A percentile compares a stretch with the other conserved stretches of the same genome.
Conservation (phyloP, 1,284 basidiomycete genomes). For the Laetiporus sulphureus region DNA sequence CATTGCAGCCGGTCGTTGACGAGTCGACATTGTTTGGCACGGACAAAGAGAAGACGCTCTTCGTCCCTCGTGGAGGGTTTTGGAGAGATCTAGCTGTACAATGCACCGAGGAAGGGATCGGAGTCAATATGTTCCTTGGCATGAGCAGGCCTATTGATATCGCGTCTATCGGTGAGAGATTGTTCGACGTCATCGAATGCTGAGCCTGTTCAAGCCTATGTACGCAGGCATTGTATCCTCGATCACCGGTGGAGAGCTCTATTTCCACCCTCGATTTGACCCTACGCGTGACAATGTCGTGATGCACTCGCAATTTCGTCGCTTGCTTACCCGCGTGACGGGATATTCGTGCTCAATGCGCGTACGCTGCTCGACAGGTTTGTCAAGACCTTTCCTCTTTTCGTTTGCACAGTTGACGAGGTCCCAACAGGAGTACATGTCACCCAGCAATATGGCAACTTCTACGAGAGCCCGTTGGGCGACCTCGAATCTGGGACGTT, state of each 20-base stretch:
- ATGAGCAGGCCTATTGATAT: constrained; percentile 83
- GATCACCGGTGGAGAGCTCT: constrained; percentile 88
- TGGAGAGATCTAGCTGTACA: constrained; percentile 87
- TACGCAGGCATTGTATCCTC: constrained; percentile 56
- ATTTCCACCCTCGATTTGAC: constrained; percentile 89
- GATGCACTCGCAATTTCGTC: constrained; percentile 68
- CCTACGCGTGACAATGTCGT: constrained; percentile 61
- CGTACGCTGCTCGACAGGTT: constrained; percentile 85
- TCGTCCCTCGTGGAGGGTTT: constrained; percentile 64
- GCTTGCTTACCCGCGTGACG: constrained; percentile 67
- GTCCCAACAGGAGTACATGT: constrained; percentile 59
- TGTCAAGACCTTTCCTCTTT: constrained; percentile 7
- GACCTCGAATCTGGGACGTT: constrained; percentile 81
- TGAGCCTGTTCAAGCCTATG: not conserved
- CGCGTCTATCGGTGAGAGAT: constrained; percentile 70
- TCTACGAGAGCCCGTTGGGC: constrained; percentile 68
- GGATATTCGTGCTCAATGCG: constrained; percentile 81
- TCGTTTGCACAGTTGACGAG: constrained; percentile 8
- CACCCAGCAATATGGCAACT: constrained; percentile 74
- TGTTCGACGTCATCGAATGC: not conserved
- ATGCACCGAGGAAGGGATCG: constrained; percentile 85
- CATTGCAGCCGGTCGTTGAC: constrained; percentile 45
- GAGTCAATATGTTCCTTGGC: constrained; percentile 87
- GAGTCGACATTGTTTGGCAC: constrained; percentile 81
- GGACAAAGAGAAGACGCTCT: constrained; percentile 83